Percentiles rank a stretch among this genome's conserved stretches.
Evolutionary conservation across 2,329 filamentous ascomycete genomes (phyloP).

Genomic region (Exophiala bonariae): DNA sequence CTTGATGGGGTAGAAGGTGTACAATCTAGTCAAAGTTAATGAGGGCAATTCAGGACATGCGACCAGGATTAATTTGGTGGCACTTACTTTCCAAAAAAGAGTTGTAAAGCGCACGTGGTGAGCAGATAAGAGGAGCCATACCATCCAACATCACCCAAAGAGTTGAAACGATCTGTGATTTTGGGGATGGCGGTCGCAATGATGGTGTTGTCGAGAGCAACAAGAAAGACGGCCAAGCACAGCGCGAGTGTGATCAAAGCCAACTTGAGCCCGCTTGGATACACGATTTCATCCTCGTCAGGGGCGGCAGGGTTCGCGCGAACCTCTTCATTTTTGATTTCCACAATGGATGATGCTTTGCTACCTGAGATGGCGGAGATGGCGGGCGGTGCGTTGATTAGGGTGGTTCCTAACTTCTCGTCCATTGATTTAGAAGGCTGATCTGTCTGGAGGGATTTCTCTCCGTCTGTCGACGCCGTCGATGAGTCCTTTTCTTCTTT

Average conservation of each 20-base stretch:
- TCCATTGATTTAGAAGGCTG: not conserved
- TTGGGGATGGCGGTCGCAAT: slow-evolving; percentile 30
- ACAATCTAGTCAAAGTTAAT: slow-evolving; percentile 44
- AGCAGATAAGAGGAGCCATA: slow-evolving; percentile 29
- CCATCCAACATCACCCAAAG: slow-evolving; percentile 29
- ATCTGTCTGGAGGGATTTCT: not conserved
- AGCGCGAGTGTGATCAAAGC: slow-evolving; percentile 37
- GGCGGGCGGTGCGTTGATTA: too few relatives aligned
- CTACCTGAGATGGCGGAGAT: too few relatives aligned
- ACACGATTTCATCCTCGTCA: slow-evolving; percentile 37
- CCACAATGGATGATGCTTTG: not conserved
- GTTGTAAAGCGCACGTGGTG: slow-evolving; percentile 27
- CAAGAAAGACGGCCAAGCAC: slow-evolving; percentile 40
- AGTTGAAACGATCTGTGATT: slow-evolving; percentile 29
- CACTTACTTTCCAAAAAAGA: slow-evolving; percentile 30
- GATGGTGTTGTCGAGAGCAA: slow-evolving; percentile 41
- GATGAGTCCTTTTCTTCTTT: slow-evolving; percentile 2
- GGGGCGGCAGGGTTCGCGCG: not conserved
- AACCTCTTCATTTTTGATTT: slow-evolving; percentile 15
- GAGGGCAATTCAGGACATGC: slow-evolving; percentile 10
- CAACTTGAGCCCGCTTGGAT: slow-evolving; percentile 35
- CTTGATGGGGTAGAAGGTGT: slow-evolving; percentile 49
- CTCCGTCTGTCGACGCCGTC: not conserved
- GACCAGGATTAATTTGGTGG: not conserved
- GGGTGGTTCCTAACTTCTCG: too few relatives aligned